Base-by-base conservation (phyloP, 2,329 filamentous ascomycete genomes). In the Apiospora rasikravindrae region DNA sequence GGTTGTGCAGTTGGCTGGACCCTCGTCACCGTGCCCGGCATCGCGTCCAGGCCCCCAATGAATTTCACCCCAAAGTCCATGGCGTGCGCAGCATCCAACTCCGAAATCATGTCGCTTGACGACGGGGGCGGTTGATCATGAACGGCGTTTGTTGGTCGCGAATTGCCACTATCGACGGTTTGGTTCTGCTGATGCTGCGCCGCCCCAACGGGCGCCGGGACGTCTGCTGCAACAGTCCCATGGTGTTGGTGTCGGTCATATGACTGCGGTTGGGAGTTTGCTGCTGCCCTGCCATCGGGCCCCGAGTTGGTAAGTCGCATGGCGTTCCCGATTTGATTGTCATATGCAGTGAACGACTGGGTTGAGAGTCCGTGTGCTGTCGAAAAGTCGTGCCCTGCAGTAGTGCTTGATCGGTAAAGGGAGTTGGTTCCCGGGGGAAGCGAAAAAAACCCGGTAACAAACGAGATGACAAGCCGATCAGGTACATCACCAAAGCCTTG, bases 261-360 rank as follows among this genome's bases (percentile, higher is more conserved):
- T 64, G 57, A 40, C 10, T 6, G 33, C 33, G 57, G 19, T 40
- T 40, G 16, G 10, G 57, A 10, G 57, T 40, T 64, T 64, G 19
- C 57, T 40, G 33, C 33, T 26, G 4, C 7, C 33, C 33, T 40
- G 19, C 57, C 45, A 49, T 49, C 45, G 22, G 45, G 45, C 8
- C 45, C 33, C 57, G 57, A 64, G 40, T 40, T 64, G 57, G 33
- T 33, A 40, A 64, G 57, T 40, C 57, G 57, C 57, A 64, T 64
- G 53, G 53, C 10, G 0, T 11, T 40, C 29, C 53, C 19, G 33
- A n/a, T n/a, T 51, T 40, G 33, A 11, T 64, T 40, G 16, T 33
- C 51, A 64, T 64, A 64, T 64, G 57, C 57, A 64, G 10, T 24
- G 57, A 64, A 64, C 57, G 57, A 64, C 57, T 40, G 29, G 57